Conservation (phyloP, 192 early-diverging fungal species). For the Linnemannia zychae region DNA sequence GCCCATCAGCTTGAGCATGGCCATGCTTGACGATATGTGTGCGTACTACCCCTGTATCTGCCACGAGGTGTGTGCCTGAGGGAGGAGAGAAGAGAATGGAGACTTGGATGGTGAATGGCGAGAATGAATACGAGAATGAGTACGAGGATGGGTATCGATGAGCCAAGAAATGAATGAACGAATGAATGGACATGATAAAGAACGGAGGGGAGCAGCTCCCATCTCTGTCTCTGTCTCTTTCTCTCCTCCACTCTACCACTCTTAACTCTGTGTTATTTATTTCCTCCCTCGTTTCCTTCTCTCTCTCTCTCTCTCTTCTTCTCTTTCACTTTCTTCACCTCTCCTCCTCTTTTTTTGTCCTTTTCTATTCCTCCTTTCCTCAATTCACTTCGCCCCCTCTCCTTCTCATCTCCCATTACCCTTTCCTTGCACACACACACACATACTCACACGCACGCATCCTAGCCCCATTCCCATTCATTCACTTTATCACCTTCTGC, state of each 20-base stretch:
- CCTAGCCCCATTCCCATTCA: not conserved
- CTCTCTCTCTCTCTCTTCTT: not conserved
- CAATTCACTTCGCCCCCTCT: slow-evolving; percentile 2
- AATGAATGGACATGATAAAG: no score
- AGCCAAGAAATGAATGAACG: not conserved
- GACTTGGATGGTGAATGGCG: not conserved
- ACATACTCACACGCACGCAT: not conserved
- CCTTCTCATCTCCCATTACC: not conserved
- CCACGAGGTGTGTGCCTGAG: no score
- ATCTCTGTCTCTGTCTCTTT: not conserved
- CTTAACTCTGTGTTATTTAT: not conserved
- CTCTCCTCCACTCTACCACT: not conserved
- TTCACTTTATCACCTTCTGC: not conserved
- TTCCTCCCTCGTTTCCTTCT: not conserved
- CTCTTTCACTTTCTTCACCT: not conserved
- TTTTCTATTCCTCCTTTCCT: no score
- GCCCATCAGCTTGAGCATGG: not conserved
- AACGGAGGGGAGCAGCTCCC: not conserved
- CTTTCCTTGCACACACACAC: not conserved
- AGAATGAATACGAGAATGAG: not conserved
- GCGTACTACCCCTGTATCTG: no score
- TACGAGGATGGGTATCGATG: not conserved
- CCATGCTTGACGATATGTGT: not conserved
- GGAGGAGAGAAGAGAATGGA: not conserved
- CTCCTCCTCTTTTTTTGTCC: not conserved